Evolutionary conservation across 2,329 filamentous ascomycete genomes (phyloP), one percentile per base, ranked within the genome.

Genomic region (Aspergillus candidus): DNA sequence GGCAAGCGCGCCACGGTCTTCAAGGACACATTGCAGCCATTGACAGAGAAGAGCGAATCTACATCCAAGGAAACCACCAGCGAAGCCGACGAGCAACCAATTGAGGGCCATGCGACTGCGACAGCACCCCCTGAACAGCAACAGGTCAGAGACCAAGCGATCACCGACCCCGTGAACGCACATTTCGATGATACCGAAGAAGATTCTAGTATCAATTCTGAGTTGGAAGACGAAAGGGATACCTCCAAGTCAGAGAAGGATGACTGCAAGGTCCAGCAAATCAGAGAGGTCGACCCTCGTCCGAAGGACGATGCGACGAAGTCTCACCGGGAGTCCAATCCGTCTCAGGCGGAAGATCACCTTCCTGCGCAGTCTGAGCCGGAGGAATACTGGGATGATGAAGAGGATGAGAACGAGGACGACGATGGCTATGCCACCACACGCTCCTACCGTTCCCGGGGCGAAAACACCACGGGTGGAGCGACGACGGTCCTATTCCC

Each of bases 351-450:
- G 30, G 50, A 56, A 32, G 60, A 62, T 11, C 50, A 54, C 10
- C 37, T 52, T 11, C 56, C 56, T 8, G 49, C 59, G 11, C 60
- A 65, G 13, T 66, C 71, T 6, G 80, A 83, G 52, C 67, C 75
- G 0, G 84, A 88, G 54, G 85, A 89, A 61, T 86, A 83, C 56
- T 88, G 83, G 83, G 83, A 87, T 17, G 77, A 82, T 12, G 86
- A 89, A 13, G 84, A 86, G 12, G 84, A 91, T 18, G 85, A 86
- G 11, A 87, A 89, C 50, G 80, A 79, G 48, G 79, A 82, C 40
- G 79, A 82, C n/a, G 79, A 83, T 60, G 79, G 77, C 15, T 83
- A 82, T 55, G 84, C 84, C 46, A 90, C 86, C 15, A 87, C 86
- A 45, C 83, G 82, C 17, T 93, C 88, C 2, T 82, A 86, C 32